phyloP scores from a whole-genome alignment of 345 rosid species.

The Brassica nigra region DNA sequence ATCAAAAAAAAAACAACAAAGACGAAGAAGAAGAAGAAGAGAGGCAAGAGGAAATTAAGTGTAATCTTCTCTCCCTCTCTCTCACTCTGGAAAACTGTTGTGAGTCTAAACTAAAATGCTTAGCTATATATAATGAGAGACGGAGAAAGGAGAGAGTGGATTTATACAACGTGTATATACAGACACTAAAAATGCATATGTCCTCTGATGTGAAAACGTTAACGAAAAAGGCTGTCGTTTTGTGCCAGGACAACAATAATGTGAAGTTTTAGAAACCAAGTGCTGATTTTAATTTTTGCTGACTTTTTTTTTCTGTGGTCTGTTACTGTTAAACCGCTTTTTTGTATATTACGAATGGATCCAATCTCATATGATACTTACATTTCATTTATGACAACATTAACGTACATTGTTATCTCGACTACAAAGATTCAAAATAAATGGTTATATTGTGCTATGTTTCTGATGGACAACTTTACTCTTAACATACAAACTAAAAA shows the following conservation, averaged over 20 bases:
- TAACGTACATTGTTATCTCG: background rate
- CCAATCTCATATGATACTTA: background rate
- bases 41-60: constrained; percentile 10
- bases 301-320: background rate
- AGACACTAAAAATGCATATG: background rate
- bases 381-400: background rate
- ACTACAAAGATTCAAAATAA: background rate
- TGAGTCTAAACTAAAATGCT: constrained; percentile 3
- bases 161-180: background rate
- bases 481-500: background rate
- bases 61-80: background rate
- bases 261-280: background rate
- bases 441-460: background rate
- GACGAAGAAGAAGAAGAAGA: constrained; percentile 29
- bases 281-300: background rate
- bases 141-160: background rate
- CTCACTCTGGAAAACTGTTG: constrained; percentile 3
- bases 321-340: background rate
- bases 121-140: constrained; percentile 22
- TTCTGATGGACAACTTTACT: background rate
- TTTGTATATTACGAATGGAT: background rate
- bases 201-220: background rate
- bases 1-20: background rate
- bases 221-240: background rate
- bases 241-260: background rate